A percentile compares a stretch with the other conserved stretches of the same genome.
Conservation (phyloP, 345 rosid species). For the Populus ilicifolia region DNA sequence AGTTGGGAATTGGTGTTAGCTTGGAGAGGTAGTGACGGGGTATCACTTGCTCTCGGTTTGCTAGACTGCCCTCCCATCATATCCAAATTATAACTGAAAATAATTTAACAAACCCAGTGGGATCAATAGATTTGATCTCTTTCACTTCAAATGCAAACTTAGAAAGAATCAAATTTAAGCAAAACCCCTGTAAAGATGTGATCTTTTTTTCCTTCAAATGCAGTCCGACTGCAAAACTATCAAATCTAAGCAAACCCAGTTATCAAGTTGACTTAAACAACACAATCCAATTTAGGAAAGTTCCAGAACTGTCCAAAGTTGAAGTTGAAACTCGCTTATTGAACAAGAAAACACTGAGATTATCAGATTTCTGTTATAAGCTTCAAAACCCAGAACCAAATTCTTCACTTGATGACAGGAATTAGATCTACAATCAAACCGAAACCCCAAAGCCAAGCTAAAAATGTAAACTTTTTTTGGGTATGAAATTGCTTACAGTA, state of each 20-base stretch:
- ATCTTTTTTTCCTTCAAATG: no score
- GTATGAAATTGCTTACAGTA: constrained; percentile 2
- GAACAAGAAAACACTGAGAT: not conserved
- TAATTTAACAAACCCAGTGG: not conserved
- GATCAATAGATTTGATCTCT: not conserved
- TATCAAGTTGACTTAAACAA: not conserved
- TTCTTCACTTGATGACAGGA: not conserved
- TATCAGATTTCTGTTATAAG: not conserved
- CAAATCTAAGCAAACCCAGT: not conserved
- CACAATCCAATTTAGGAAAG: not conserved
- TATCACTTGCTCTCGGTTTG: constrained; percentile 20
- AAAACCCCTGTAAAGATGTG: not conserved
- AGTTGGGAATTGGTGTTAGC: constrained; percentile 32
- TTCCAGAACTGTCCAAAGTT: not conserved
- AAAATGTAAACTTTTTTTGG: not conserved
- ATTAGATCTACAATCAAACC: not conserved
- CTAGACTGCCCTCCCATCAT: constrained; percentile 53
- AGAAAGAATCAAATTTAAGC: not conserved
- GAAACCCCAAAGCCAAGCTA: not conserved
- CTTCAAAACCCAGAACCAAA: not conserved
- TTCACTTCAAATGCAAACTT: constrained; percentile 1
- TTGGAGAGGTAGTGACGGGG: constrained; percentile 25
- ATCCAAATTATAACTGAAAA: not conserved
- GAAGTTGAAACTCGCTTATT: not conserved
- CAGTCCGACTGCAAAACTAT: no score